Percentiles rank a stretch among this genome's conserved stretches.
These are phyloP conservation scores for Penicillium parvum DNA, from an alignment of 495 filamentous ascomycete genomes.

Conservation along the genomic window DNA sequence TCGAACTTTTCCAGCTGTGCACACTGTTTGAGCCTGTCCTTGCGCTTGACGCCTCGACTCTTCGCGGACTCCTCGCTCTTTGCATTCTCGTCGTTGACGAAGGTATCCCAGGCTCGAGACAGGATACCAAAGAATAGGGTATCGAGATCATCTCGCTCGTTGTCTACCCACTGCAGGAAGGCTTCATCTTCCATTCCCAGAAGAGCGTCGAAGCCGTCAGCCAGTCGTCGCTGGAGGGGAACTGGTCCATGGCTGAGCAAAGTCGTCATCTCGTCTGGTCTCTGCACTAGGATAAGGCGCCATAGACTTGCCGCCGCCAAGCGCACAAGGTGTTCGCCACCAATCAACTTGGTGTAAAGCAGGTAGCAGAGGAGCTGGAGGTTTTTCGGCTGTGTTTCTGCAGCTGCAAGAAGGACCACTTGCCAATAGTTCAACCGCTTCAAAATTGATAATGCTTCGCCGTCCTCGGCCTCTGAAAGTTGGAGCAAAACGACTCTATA, in stretches of 20 bases:
- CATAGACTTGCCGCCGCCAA: constrained; percentile 76
- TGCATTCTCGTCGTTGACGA: constrained; percentile 73
- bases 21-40: constrained; percentile 79
- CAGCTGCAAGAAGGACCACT: constrained; percentile 73
- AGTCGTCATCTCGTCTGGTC: constrained; percentile 72
- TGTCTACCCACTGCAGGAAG: constrained; percentile 84
- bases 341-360: constrained; percentile 78
- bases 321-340: constrained; percentile 58
- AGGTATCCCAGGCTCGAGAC: constrained; percentile 78
- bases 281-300: constrained; percentile 89
- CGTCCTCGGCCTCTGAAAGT: constrained; percentile 75
- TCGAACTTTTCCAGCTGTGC: constrained; percentile 57
- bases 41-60: constrained; percentile 63
- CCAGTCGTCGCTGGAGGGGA: constrained; percentile 65
- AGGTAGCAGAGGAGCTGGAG: constrained; percentile 84
- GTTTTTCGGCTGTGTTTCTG: constrained; percentile 69
- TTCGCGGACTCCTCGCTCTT: constrained; percentile 68
- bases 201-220: constrained; percentile 74
- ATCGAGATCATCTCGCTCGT: constrained; percentile 76
- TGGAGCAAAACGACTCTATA: constrained; percentile 72
- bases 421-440: constrained; percentile 93
- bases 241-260: constrained; percentile 66
- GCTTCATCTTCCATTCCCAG: constrained; percentile 81
- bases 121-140: constrained; percentile 71
- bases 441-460: constrained; percentile 62